Evolutionary conservation across 805 yeast species (phyloP), one percentile per base, ranked within the genome.

Genomic region (Monosporozyma solicola): DNA sequence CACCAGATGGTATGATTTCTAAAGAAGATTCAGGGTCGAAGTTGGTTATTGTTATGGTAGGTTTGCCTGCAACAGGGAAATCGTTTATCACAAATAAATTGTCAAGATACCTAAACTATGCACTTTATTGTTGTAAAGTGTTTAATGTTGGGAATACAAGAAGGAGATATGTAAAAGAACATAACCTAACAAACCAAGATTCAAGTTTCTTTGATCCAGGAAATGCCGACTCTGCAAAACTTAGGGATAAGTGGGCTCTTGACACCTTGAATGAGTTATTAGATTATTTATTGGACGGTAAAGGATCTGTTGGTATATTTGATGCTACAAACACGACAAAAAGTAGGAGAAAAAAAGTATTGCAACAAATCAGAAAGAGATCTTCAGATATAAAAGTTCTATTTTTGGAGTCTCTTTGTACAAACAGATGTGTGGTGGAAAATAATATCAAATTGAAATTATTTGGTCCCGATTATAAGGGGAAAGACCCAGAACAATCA

Each of bases 71-170:
- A 0, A 75, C 97, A 52, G 99, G 99, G 3, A 92, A 92, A 68
- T 86, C 95, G 1, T 94, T 91, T 66, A 82, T 92, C 57, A 89
- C 97, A 51, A 92, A 90, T 69, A 92, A 94, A 66, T 75, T 92
- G 48, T 87, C 95, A 1, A 73, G 98, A 55, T 94, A 88, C 69
- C 74, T 92, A 65, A 92, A 92, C 71, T 92, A 97, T 95, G 79
- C 90, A 41, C 96, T 91, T 70, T 95, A 91, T 61, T 89, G 87
- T 59, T 84, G 95, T 55, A 78, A 85, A 57, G 91, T 92, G 9
- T 92, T 94, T 74, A 92, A 92, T 64, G 99, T 94, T 32, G 99
- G 99, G 0, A 87, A 94, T 62, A 92, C 97, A 0, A 78, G 99
- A 61, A 77, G 98, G 62, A 80, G 82, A 57, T 90, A 86, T 57